A percentile compares a stretch with the other conserved stretches of the same genome.
Conservation (phyloP, 1,139 yeast species). For the Suhomyces terraborum region DNA sequence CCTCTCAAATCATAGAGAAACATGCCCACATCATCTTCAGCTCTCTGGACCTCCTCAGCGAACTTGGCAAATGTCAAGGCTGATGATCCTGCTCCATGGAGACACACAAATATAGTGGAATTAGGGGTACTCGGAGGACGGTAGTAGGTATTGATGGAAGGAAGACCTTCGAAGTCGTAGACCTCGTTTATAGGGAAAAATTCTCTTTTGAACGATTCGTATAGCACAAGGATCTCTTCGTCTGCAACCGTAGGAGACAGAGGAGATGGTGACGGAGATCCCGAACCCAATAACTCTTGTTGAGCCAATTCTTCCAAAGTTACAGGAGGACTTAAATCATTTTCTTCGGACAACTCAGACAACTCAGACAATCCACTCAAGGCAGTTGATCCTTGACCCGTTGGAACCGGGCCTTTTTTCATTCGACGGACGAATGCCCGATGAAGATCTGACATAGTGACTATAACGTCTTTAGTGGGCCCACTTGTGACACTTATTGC, state of each 20-base stretch:
- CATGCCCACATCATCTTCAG: constrained; percentile 50
- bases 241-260: constrained; percentile 3
- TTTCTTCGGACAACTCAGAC: constrained; percentile 2
- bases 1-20: constrained; percentile 81
- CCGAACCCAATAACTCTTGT: constrained; percentile 1
- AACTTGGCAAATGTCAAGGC: constrained; percentile 73
- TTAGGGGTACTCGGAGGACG: constrained; percentile 47
- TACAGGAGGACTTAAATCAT: not conserved
- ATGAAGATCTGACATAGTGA: constrained; percentile 19
- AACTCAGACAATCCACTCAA: not conserved
- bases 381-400: not conserved
- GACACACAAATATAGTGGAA: constrained; percentile 67
- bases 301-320: constrained; percentile 8
- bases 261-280: constrained; percentile 1
- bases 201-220: constrained; percentile 8
- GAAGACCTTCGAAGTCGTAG: constrained; percentile 8
- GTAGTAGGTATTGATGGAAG: constrained; percentile 56
- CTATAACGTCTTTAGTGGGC: not conserved
- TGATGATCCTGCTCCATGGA: constrained; percentile 96
- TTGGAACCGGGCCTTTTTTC: constrained; percentile 3
- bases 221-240: constrained; percentile 3
- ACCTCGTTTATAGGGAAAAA: constrained; percentile 13
- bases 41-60: constrained; percentile 26
- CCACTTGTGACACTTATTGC: constrained; percentile 1
- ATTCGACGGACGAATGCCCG: constrained; percentile 12